These are phyloP conservation scores for Pelargonium cotyledonis DNA, from an alignment of 441 rosid genomes.

Conservation along the genomic window DNA sequence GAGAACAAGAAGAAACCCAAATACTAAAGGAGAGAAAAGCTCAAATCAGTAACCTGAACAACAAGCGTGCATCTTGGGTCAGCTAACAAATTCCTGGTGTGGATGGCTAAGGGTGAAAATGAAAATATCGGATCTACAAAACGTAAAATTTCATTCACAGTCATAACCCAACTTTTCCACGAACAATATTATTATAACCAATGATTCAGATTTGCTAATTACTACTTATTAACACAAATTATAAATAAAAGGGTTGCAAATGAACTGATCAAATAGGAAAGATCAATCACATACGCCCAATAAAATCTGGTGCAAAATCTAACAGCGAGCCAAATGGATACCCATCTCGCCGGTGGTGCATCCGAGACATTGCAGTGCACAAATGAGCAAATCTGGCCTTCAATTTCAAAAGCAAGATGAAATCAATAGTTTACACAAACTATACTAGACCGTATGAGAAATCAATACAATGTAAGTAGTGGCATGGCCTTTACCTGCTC, in stretches of 20 bases:
- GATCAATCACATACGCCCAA: conserved; percentile 70
- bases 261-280: background rate
- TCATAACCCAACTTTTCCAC: background rate
- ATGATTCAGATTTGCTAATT: conserved; percentile 4
- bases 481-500: conserved; percentile 59
- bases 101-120: conserved; percentile 91
- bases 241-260: conserved; percentile 17
- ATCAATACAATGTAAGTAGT: background rate
- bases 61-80: conserved; percentile 92
- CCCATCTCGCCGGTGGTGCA: conserved; percentile 97
- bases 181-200: background rate
- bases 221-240: conserved; percentile 9
- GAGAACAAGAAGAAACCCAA: conserved; percentile 17
- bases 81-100: conserved; percentile 79
- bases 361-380: conserved; percentile 89
- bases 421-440: conserved; percentile 11
- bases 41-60: conserved; percentile 61
- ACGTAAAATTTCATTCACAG: background rate
- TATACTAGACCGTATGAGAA: background rate
- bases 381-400: conserved; percentile 98
- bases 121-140: conserved; percentile 83
- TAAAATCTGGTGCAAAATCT: conserved; percentile 86
- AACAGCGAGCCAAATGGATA: conserved; percentile 98
- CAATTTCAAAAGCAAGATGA: conserved; percentile 18
- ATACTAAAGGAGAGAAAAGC: conserved; percentile 9